Percentiles rank a stretch among this genome's conserved stretches.
These are phyloP conservation scores for Verticillium klebahnii DNA, from an alignment of 2,329 filamentous ascomycete genomes.

Conservation along the genomic window DNA sequence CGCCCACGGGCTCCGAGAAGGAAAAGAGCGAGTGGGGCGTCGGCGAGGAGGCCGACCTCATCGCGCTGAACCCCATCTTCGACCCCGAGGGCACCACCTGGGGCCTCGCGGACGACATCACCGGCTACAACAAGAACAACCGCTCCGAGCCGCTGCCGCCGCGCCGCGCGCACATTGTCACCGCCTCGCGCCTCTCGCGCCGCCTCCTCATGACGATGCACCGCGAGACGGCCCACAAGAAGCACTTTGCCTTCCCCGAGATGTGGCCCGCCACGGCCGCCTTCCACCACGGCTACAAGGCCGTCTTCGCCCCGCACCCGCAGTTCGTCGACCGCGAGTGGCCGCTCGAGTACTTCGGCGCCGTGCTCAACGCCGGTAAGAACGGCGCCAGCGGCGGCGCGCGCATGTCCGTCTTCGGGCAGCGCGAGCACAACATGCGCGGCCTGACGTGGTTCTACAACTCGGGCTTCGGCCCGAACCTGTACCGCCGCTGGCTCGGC, in stretches of 20 bases:
- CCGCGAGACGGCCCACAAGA: conserved; percentile 76
- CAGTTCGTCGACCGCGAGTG: conserved; percentile 83
- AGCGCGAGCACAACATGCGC: conserved; percentile 82
- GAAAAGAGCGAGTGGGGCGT: conserved; percentile 86
- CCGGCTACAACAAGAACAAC: conserved; percentile 68
- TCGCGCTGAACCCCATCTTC: conserved; percentile 88
- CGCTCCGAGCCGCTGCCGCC: conserved; percentile 53
- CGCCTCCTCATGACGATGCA: conserved; percentile 84
- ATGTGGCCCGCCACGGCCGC: conserved; percentile 92
- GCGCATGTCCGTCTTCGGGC: conserved; percentile 69
- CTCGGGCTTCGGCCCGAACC: conserved; percentile 70
- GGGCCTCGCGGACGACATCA: conserved; percentile 77
- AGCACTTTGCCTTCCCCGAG: conserved; percentile 89
- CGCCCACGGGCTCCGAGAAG: conserved; percentile 68
- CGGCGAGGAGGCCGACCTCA: conserved; percentile 84
- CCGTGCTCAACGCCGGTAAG: conserved; percentile 73
- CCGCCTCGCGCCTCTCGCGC: conserved; percentile 76
- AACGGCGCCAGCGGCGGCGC: conserved; percentile 73
- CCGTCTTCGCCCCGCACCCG: conserved; percentile 85
- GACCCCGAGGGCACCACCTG: conserved; percentile 85
- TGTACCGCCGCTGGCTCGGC: conserved; percentile 85
- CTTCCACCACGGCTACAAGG: conserved; percentile 88
- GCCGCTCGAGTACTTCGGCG: conserved; percentile 73
- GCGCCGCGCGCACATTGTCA: conserved; percentile 84
- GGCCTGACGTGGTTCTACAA: conserved; percentile 93